phyloP scores from a whole-genome alignment of 257 asterid genomes.

The Solanum bukasovii region DNA sequence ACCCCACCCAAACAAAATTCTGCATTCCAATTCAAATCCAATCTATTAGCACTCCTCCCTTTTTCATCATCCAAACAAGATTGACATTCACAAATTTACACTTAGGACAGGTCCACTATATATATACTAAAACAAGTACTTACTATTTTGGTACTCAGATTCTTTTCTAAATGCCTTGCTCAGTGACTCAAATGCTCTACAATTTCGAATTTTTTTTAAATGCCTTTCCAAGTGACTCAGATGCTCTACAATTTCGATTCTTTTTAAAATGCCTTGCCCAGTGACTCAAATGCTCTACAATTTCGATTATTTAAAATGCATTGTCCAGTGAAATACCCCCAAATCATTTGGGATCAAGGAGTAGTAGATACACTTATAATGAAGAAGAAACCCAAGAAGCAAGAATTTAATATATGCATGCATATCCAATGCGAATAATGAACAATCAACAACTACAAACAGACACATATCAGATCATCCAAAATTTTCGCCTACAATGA shows the following conservation, averaged over 20 bases:
- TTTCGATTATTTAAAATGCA: neutral
- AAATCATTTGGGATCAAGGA: neutral
- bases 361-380: neutral
- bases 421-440: neutral
- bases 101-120: neutral
- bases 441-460: neutral
- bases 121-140: neutral
- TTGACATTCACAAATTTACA: neutral
- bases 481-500: no score
- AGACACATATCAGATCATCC: neutral
- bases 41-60: neutral
- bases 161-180: neutral
- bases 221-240: neutral
- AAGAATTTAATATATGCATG: neutral
- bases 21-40: neutral
- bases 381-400: neutral
- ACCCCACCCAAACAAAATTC: neutral
- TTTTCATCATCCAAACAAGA: neutral
- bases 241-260: neutral
- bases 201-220: neutral
- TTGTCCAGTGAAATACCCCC: neutral
- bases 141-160: neutral
- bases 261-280: neutral
- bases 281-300: neutral
- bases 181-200: no score